Evolutionary conservation across 2,329 filamentous ascomycete genomes (phyloP), one percentile per base, ranked within the genome.

Genomic region (Seiridium unicorne): DNA sequence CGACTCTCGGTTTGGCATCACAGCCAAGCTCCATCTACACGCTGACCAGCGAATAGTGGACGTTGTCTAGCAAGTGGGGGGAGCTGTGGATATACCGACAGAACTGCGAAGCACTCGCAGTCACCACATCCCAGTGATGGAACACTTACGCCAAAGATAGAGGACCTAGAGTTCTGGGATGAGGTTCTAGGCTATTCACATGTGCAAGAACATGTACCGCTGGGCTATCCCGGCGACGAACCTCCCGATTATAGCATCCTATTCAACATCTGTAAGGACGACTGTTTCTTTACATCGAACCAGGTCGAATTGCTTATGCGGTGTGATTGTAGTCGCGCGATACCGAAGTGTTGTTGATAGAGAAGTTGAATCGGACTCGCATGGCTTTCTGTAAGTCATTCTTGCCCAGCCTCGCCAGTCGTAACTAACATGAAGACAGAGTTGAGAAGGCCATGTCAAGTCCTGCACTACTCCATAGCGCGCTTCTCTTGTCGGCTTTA

Each of bases 31-130:
- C 10, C n/a, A 49, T 49, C 42, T 57, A 46, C 55, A 57, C 34
- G 46, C 63, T 65, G 53, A 66, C 60, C 7, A 57, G 18, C 34
- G 10, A 51, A 47, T 60, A 68, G 66, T 48, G 65, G 64, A 59
- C 64, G 67, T 40, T 68, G 66, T 63, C 66, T 68, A 36, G 63
- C 67, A 42, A 68, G 66, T 55, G 66, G 66, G 2, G 66, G 64
- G 44, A 61, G 63, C 34, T 68, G 66, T 54, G 66, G 66, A 47
- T 68, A 68, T 51, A 54, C 60, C 35, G 65, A 65, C n/a, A 44
- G 51, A 9, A 42, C 51, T 5, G 11, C 55, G 8, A 65, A 63
- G 44, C 56, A 51, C 55, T 54, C 61, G 26, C 66, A 61, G 11
- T 58, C 55, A 6, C 59, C n/a, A 54, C 47, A 57, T 38, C 57